Conservation (phyloP, 495 filamentous ascomycete species). For the Lepraria neglecta region DNA sequence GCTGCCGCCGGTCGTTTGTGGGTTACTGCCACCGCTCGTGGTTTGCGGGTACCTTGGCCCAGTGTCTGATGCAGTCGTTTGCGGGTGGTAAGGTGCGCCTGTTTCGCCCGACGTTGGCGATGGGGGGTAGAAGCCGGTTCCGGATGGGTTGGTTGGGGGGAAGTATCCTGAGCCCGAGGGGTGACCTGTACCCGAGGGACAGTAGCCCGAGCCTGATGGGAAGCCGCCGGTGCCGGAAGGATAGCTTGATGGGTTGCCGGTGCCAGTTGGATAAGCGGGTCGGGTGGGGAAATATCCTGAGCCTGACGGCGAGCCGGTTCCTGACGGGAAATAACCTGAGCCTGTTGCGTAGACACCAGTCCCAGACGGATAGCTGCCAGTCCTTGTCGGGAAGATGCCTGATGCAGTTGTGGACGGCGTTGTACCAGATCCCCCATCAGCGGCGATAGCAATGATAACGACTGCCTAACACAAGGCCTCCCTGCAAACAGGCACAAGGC, state of each 20-base stretch:
- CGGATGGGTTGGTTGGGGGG: not conserved
- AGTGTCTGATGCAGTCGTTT: not conserved
- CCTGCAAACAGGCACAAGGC: not conserved
- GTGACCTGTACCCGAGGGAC: not conserved
- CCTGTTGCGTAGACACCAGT: not conserved
- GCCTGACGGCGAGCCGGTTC: not conserved
- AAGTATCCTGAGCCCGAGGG: slow-evolving; percentile 2
- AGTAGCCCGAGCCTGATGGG: not conserved
- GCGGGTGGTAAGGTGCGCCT: not conserved
- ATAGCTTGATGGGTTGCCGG: not conserved
- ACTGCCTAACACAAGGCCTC: no score
- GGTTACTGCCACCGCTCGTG: not conserved
- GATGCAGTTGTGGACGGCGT: not conserved
- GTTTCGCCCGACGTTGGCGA: not conserved
- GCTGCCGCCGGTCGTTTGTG: not conserved
- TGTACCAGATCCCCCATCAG: not conserved
- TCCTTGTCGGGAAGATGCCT: not conserved
- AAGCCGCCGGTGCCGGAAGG: not conserved
- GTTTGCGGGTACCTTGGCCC: not conserved
- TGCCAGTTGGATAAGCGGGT: not conserved
- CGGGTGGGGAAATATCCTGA: not conserved
- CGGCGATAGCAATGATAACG: not conserved
- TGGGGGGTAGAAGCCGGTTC: slow-evolving; percentile 3
- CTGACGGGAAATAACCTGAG: not conserved
- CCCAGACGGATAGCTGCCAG: not conserved